Percentiles rank a stretch among this genome's conserved stretches.
These are phyloP conservation scores for Solanum paucissectum DNA, from an alignment of 257 asterid genomes.

Conservation along the genomic window DNA sequence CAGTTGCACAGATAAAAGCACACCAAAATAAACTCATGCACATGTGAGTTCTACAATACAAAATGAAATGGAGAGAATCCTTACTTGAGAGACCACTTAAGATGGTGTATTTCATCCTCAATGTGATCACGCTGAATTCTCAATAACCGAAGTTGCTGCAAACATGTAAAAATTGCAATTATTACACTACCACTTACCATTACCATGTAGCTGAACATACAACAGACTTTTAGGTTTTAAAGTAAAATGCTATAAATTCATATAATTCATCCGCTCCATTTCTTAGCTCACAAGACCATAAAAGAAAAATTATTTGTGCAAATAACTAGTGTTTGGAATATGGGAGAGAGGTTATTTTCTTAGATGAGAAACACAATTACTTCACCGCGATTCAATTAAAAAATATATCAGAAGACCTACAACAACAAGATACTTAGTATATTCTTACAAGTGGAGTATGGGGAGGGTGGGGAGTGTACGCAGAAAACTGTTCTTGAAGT, in stretches of 20 bases:
- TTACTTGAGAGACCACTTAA: slow-evolving; percentile 82
- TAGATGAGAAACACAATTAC: background rate
- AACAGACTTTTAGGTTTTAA: background rate
- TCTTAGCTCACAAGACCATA: background rate
- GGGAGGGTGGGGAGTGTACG: background rate
- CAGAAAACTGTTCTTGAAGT: background rate
- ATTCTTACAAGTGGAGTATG: background rate
- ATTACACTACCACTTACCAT: background rate
- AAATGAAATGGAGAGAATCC: background rate
- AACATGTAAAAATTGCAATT: background rate
- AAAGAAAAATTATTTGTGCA: background rate
- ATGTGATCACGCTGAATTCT: slow-evolving; percentile 75
- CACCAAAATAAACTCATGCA: background rate
- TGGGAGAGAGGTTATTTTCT: background rate
- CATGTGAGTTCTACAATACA: background rate
- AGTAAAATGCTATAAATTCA: background rate
- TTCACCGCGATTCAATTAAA: background rate
- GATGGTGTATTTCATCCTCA: slow-evolving; percentile 77
- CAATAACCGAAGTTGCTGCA: slow-evolving; percentile 68
- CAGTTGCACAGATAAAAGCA: background rate
- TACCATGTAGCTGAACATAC: background rate
- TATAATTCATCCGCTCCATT: background rate
- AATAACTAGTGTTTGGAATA: background rate
- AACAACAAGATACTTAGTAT: background rate
- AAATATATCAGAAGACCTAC: background rate